A percentile compares a stretch with the other conserved stretches of the same genome.
Conservation (phyloP, 768 basidiomycete genomes). For the Russula sp. region DNA sequence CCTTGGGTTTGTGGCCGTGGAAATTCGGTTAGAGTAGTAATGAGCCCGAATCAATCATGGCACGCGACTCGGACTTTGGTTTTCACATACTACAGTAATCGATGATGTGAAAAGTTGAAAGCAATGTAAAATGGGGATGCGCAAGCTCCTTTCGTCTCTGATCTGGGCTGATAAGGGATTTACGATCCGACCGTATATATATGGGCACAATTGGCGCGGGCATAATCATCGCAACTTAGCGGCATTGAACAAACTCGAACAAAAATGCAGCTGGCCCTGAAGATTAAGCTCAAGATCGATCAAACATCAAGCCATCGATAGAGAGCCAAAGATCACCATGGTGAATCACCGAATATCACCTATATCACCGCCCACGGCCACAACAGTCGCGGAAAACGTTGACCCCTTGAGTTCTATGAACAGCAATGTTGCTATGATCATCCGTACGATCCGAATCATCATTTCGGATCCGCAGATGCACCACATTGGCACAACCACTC, state of each 20-base stretch:
- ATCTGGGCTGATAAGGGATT: neutral
- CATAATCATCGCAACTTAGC: neutral
- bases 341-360: neutral
- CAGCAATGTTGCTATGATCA: too few species aligned
- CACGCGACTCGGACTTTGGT: neutral
- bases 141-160: neutral
- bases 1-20: neutral
- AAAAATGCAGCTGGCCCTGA: neutral
- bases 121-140: neutral
- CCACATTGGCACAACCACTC: too few species aligned
- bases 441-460: too few species aligned
- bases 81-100: neutral
- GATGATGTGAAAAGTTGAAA: neutral
- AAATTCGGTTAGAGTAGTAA: neutral
- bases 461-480: too few species aligned
- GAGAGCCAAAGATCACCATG: neutral
- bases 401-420: too few species aligned
- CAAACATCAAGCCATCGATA: neutral
- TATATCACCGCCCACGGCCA: too few species aligned
- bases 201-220: neutral
- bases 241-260: conserved; percentile 1
- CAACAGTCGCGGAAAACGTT: too few species aligned
- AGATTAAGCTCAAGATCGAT: neutral
- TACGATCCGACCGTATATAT: neutral
- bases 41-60: neutral